These are phyloP conservation scores for Xylariales sp. DNA, from an alignment of 2,329 filamentous ascomycete genomes.

Conservation along the genomic window DNA sequence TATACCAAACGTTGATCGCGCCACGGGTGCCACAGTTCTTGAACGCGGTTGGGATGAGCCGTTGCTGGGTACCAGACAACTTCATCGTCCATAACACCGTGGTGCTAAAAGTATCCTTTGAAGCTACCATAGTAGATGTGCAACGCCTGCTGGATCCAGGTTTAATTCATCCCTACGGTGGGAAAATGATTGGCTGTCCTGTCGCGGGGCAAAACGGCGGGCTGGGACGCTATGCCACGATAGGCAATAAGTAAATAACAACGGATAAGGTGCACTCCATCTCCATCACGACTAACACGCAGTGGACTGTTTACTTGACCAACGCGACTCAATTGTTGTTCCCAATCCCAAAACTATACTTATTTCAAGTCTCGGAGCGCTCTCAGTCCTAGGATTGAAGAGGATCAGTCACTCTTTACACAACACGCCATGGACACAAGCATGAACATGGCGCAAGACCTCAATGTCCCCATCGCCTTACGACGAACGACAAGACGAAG, in stretches of 20 bases:
- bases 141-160: slow-evolving; percentile 1
- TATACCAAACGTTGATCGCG: no score
- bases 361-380: no score
- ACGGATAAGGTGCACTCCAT: slow-evolving; percentile 6
- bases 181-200: slow-evolving; percentile 20
- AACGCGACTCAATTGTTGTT: slow-evolving; percentile 16
- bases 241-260: slow-evolving; percentile 44
- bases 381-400: no score
- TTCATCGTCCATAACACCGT: no score
- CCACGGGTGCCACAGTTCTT: no score
- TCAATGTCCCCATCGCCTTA: slow-evolving; percentile 49
- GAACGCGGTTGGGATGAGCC: no score
- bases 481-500: slow-evolving; percentile 47
- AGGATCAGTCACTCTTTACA: no score
- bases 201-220: slow-evolving; percentile 14
- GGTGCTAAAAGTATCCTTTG: background rate
- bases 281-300: slow-evolving; percentile 8
- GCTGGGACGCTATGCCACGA: slow-evolving; percentile 29
- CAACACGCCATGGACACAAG: background rate
- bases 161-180: no score
- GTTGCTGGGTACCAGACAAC: no score
- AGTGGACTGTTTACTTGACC: slow-evolving; percentile 11
- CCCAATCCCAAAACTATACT: no score
- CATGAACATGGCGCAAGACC: slow-evolving; percentile 29
- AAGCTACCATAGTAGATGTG: background rate